These are phyloP conservation scores for Chaetomium fimeti DNA, from an alignment of 495 filamentous ascomycete species.

Conservation along the genomic window DNA sequence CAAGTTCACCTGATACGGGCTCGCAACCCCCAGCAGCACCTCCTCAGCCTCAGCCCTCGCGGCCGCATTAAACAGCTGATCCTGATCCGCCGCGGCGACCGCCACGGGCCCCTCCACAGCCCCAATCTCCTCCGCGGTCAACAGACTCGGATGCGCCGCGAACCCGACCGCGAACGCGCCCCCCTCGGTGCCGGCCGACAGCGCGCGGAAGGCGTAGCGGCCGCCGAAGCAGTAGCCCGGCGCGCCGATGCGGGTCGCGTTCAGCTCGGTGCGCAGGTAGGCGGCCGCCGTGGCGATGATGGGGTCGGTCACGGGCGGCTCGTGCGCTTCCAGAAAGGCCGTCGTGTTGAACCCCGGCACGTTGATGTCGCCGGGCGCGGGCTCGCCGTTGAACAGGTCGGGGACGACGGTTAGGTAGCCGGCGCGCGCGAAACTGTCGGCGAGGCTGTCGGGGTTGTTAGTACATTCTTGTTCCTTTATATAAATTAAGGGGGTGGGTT, in stretches of 20 bases:
- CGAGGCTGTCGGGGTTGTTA: slow-evolving; percentile 46
- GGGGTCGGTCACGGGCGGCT: slow-evolving; percentile 57
- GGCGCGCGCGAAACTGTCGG: slow-evolving; percentile 71
- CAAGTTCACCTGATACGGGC: slow-evolving; percentile 64
- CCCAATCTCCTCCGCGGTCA: slow-evolving; percentile 62
- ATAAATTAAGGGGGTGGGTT: too few species aligned
- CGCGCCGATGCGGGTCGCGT: slow-evolving; percentile 61
- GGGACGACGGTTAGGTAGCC: slow-evolving; percentile 74
- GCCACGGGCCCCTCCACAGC: slow-evolving; percentile 62
- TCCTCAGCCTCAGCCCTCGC: slow-evolving; percentile 56
- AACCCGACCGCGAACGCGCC: slow-evolving; percentile 59
- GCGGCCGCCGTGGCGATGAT: slow-evolving; percentile 60
- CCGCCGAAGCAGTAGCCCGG: slow-evolving; percentile 65
- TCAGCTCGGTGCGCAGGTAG: slow-evolving; percentile 55
- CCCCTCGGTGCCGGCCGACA: slow-evolving; percentile 33
- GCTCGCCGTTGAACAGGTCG: slow-evolving; percentile 68
- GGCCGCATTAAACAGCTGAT: slow-evolving; percentile 60
- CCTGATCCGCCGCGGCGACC: slow-evolving; percentile 69
- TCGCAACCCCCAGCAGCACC: slow-evolving; percentile 26
- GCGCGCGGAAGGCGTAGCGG: slow-evolving; percentile 44
- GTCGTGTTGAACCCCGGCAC: slow-evolving; percentile 54
- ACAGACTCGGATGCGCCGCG: slow-evolving; percentile 67
- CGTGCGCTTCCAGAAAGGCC: slow-evolving; percentile 56
- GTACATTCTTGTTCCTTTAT: too few species aligned
- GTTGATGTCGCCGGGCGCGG: slow-evolving; percentile 49